Evolutionary conservation across 2,329 filamentous ascomycete genomes (phyloP).

Genomic region (Cercospora beticola): DNA sequence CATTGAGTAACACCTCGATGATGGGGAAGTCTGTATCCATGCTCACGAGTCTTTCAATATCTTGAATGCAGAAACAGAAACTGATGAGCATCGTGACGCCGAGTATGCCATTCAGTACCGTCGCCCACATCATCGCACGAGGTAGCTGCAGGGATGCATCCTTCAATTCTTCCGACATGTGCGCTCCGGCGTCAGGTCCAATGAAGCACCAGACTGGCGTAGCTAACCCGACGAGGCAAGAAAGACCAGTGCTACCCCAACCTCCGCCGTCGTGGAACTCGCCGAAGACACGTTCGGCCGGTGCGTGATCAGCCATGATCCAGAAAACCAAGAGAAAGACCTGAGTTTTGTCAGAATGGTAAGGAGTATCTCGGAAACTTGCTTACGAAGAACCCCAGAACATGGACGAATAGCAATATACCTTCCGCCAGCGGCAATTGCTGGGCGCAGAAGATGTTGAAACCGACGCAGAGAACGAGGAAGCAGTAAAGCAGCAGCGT

Average conservation of each 20-base stretch:
- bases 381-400: constrained; percentile 45
- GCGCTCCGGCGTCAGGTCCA: constrained; percentile 18
- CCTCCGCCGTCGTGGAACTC: constrained; percentile 44
- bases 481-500: constrained; percentile 37
- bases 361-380: neutral
- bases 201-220: constrained; percentile 41
- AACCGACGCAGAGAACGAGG: constrained; percentile 35
- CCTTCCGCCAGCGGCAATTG: constrained; percentile 39
- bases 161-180: constrained; percentile 35
- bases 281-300: constrained; percentile 36
- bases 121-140: constrained; percentile 46
- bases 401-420: constrained; percentile 42
- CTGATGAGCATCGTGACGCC: constrained; percentile 42
- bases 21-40: constrained; percentile 33
- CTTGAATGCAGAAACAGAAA: constrained; percentile 38
- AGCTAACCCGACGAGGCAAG: constrained; percentile 46
- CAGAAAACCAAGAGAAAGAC: constrained; percentile 43
- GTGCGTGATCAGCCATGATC: constrained; percentile 35
- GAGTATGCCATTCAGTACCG: constrained; percentile 39
- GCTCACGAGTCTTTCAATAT: constrained; percentile 30
- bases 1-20: constrained; percentile 35
- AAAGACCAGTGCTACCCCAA: constrained; percentile 44
- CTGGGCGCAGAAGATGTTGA: constrained; percentile 40
- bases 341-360: neutral
- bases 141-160: constrained; percentile 47